phyloP scores from a whole-genome alignment of 495 filamentous ascomycete species.

The Penicillium bialowiezense region DNA sequence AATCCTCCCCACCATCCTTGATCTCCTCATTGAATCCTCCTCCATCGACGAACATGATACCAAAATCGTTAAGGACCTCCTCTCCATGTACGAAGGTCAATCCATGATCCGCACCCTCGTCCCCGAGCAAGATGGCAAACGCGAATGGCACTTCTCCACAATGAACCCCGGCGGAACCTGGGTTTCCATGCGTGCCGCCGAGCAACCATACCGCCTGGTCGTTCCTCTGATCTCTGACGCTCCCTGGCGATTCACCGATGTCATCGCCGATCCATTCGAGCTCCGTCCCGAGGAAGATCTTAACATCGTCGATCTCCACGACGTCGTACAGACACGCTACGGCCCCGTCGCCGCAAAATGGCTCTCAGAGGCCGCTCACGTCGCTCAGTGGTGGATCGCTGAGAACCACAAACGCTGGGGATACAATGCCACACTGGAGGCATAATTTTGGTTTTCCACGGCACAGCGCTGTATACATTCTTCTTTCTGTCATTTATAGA shows the following conservation, averaged over 20 bases:
- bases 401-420: conserved; percentile 23
- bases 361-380: conserved; percentile 34
- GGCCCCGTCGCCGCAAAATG: conserved; percentile 30
- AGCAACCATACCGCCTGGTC: conserved; percentile 33
- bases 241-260: conserved; percentile 34
- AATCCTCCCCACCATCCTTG: conserved; percentile 42
- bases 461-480: neutral
- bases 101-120: conserved; percentile 30
- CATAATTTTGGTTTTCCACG: neutral
- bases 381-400: conserved; percentile 33
- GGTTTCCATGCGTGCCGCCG: conserved; percentile 33
- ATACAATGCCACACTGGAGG: conserved; percentile 6
- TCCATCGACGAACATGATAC: conserved; percentile 25
- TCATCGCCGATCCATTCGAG: conserved; percentile 29
- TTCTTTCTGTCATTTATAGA: neutral
- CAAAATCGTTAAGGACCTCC: conserved; percentile 26
- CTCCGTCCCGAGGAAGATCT: conserved; percentile 15
- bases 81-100: conserved; percentile 41
- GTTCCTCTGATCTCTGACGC: conserved; percentile 33
- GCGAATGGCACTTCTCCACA: conserved; percentile 40
- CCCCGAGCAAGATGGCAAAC: conserved; percentile 13
- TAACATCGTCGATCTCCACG: conserved; percentile 19
- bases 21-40: conserved; percentile 34
- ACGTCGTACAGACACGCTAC: conserved; percentile 19
- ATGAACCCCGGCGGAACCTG: conserved; percentile 41